Evolutionary conservation across 2,329 filamentous ascomycete genomes (phyloP).

Genomic region (Penicillium thymicola): DNA sequence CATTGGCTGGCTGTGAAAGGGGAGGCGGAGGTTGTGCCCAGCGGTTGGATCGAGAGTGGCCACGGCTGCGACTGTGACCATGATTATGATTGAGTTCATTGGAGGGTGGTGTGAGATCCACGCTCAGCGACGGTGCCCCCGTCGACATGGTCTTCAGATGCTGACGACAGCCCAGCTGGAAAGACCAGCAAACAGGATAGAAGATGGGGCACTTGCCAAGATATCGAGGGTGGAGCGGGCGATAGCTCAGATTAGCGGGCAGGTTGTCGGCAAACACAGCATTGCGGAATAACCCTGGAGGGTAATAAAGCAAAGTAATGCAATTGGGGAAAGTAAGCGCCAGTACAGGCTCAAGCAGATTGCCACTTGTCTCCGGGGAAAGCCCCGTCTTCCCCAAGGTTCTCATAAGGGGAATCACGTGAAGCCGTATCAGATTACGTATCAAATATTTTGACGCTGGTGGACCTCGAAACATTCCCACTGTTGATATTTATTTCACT

Average conservation of each 20-base stretch:
- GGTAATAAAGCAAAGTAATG: neutral
- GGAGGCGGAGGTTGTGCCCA: slow-evolving; percentile 29
- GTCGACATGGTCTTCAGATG: slow-evolving; percentile 32
- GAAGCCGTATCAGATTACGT: slow-evolving; percentile 8
- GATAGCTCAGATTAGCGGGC: slow-evolving; percentile 1
- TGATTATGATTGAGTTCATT: slow-evolving; percentile 28
- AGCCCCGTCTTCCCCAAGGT: slow-evolving; percentile 5
- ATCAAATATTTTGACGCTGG: neutral
- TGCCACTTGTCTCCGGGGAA: neutral
- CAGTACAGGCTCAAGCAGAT: neutral
- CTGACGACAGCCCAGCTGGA: slow-evolving; percentile 7
- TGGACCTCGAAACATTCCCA: too few species aligned
- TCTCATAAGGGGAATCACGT: slow-evolving; percentile 8
- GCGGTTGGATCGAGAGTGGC: slow-evolving; percentile 35
- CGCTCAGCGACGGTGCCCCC: slow-evolving; percentile 29
- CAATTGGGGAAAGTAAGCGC: neutral
- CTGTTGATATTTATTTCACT: neutral
- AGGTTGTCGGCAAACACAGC: slow-evolving; percentile 2
- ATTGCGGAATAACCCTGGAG: neutral
- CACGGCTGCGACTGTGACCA: slow-evolving; percentile 28
- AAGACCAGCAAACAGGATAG: slow-evolving; percentile 6
- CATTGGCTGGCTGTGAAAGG: slow-evolving; percentile 23
- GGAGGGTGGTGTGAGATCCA: slow-evolving; percentile 27
- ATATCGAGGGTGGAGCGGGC: slow-evolving; percentile 5
- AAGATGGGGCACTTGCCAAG: slow-evolving; percentile 15